phyloP scores from a whole-genome alignment of 495 filamentous ascomycete species.

The Aspergillus kassunensis region DNA sequence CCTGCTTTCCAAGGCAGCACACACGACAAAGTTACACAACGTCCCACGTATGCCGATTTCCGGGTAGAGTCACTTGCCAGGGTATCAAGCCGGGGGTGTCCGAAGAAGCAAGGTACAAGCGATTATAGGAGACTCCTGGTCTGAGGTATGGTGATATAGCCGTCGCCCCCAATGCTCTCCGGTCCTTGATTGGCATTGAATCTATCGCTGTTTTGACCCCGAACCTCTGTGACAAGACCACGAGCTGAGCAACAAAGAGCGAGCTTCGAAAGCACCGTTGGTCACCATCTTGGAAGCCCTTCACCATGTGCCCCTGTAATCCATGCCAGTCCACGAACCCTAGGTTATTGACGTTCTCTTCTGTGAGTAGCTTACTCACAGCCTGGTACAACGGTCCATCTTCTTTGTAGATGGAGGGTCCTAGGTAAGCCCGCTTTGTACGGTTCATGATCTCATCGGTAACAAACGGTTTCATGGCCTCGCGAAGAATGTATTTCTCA shows the following conservation, averaged over 20 bases:
- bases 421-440: slow-evolving; percentile 43
- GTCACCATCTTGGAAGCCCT: slow-evolving; percentile 31
- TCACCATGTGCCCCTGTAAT: slow-evolving; percentile 20
- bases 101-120: neutral
- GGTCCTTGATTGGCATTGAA: neutral
- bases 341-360: slow-evolving; percentile 37
- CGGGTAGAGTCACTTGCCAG: neutral
- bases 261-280: slow-evolving; percentile 5
- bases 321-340: slow-evolving; percentile 34
- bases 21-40: neutral
- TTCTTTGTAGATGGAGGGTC: slow-evolving; percentile 27
- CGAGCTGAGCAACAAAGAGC: slow-evolving; percentile 13
- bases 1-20: neutral
- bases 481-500: slow-evolving; percentile 50
- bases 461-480: slow-evolving; percentile 46
- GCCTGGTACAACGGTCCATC: slow-evolving; percentile 36
- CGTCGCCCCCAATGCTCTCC: neutral
- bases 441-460: slow-evolving; percentile 47
- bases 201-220: slow-evolving; percentile 11
- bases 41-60: neutral
- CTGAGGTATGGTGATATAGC: neutral
- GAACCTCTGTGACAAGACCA: slow-evolving; percentile 16
- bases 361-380: slow-evolving; percentile 32
- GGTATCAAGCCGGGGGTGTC: neutral
- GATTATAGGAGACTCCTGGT: neutral